A percentile compares a stretch with the other conserved stretches of the same genome.
These are phyloP conservation scores for Exophiala calicioides DNA, from an alignment of 2,329 filamentous ascomycete genomes.

Conservation along the genomic window DNA sequence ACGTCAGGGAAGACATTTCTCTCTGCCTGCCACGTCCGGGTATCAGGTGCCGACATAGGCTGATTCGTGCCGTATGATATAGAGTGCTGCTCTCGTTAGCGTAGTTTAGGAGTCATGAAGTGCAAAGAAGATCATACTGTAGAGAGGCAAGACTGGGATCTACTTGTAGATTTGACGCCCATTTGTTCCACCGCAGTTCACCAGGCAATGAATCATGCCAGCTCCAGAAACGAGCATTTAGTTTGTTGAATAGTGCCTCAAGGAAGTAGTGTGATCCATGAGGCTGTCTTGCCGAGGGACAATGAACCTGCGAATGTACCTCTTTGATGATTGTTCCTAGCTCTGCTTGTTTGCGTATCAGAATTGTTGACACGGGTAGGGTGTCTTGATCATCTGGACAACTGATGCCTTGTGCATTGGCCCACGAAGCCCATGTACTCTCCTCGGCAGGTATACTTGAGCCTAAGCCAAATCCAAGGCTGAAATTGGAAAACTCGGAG, in stretches of 20 bases:
- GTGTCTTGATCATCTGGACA: not conserved
- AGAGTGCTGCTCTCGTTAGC: conserved; percentile 6
- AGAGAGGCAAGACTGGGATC: conserved; percentile 8
- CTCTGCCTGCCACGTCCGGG: not conserved
- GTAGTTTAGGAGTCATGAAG: not conserved
- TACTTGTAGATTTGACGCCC: conserved; percentile 10
- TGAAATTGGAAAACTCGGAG: not conserved
- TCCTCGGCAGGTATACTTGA: not conserved
- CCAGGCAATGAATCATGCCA: conserved; percentile 13
- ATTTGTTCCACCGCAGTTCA: conserved; percentile 13
- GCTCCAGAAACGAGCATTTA: conserved; percentile 11
- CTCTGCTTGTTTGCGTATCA: conserved; percentile 7
- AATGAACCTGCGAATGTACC: conserved; percentile 4
- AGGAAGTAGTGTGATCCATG: not conserved
- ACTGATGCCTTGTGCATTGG: not conserved
- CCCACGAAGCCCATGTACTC: not conserved
- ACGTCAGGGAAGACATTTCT: not conserved
- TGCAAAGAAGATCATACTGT: conserved; percentile 3
- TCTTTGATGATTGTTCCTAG: conserved; percentile 6
- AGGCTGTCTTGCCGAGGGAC: not conserved
- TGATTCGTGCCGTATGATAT: conserved; percentile 9
- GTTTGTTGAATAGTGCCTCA: conserved; percentile 11
- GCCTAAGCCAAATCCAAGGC: not conserved
- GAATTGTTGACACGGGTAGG: not conserved
- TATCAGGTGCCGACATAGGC: conserved; percentile 4